Evolutionary conservation across 441 rosid genomes (phyloP), one percentile per base, ranked within the genome.

Genomic region (Oxalis stricta): DNA sequence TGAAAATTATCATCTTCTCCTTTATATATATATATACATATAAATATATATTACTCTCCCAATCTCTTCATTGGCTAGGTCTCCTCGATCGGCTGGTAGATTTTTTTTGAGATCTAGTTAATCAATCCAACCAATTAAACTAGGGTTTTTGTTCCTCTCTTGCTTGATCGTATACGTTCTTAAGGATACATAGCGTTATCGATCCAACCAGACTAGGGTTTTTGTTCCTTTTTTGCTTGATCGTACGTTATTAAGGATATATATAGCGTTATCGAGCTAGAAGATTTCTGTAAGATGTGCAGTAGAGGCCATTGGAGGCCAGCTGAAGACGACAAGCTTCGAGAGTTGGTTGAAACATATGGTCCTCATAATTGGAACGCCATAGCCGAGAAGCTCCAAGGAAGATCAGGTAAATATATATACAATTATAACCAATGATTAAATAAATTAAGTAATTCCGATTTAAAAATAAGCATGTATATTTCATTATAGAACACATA

Each of bases 331-430:
- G 77, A 70, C 34, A 73, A 64, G 64, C 84, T 76, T 5, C 48
- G 67, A 33, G 80, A 70, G 58, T 61, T 73, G 33, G 84, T 77
- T 9, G 67, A 73, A 23, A 66, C 67, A 21, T 68, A 65, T 29
- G 84, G 84, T 10, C 84, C 84, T 33, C 84, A 77, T 59, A 77
- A 77, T 35, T 77, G 84, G 84, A 77, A 77, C 73, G 73, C 80
- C 61, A 73, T 77, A 63, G 84, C 84, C 6, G 69, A 63, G 31
- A 68, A 77, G 60, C 84, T 77, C 43, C 73, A 64, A 50, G 80
- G 75, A 18, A 68, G 84, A 73, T 76, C 84, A 58, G 84, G 84
- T 76, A 13, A 48, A 1, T 8, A 43, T 4, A 12, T 0, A 26
- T 1, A n/a, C n/a, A n/a, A n/a, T n/a, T 26, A n/a, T 8, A 26